Conservation (phyloP, 2,329 filamentous ascomycete genomes). For the Aspergillus aculeatinus region DNA sequence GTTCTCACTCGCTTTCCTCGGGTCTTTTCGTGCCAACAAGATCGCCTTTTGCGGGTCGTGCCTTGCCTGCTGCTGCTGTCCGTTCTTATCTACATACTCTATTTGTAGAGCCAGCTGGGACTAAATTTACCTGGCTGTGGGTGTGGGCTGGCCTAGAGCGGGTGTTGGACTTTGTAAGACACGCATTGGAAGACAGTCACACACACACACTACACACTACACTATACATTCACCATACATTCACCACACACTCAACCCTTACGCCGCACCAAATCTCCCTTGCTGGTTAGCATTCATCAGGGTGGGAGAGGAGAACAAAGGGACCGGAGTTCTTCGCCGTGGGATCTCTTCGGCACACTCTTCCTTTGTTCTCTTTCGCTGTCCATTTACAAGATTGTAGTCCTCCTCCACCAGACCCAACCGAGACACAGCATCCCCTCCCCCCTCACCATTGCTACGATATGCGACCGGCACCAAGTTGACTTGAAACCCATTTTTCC, state of each 20-base stretch:
- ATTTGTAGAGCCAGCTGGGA: slow-evolving; percentile 10
- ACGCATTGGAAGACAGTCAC: slow-evolving; percentile 10
- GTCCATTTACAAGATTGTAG: slow-evolving; percentile 12
- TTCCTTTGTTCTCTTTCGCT: neutral
- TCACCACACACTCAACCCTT: neutral
- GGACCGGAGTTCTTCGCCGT: neutral
- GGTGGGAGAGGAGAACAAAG: neutral
- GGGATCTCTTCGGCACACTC: neutral
- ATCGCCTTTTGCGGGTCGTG: slow-evolving; percentile 14
- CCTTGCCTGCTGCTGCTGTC: slow-evolving; percentile 9
- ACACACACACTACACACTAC: slow-evolving; percentile 12
- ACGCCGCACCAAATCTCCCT: slow-evolving; percentile 7
- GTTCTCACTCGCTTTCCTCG: slow-evolving; percentile 8
- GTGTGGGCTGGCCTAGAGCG: slow-evolving; percentile 12
- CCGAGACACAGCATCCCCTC: neutral
- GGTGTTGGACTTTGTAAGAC: slow-evolving; percentile 15
- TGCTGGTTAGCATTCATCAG: neutral
- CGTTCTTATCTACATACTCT: slow-evolving; percentile 13
- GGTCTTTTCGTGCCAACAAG: slow-evolving; percentile 16
- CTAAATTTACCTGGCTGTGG: slow-evolving; percentile 9
- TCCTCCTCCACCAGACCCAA: slow-evolving; percentile 11
- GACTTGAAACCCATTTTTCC: neutral
- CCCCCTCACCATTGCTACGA: neutral
- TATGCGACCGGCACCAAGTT: neutral
- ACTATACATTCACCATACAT: slow-evolving; percentile 8